Evolutionary conservation across 108 stramenopile genomes (phyloP), one percentile per base, ranked within the genome.

Genomic region (Pseudonitzschia pungens): DNA sequence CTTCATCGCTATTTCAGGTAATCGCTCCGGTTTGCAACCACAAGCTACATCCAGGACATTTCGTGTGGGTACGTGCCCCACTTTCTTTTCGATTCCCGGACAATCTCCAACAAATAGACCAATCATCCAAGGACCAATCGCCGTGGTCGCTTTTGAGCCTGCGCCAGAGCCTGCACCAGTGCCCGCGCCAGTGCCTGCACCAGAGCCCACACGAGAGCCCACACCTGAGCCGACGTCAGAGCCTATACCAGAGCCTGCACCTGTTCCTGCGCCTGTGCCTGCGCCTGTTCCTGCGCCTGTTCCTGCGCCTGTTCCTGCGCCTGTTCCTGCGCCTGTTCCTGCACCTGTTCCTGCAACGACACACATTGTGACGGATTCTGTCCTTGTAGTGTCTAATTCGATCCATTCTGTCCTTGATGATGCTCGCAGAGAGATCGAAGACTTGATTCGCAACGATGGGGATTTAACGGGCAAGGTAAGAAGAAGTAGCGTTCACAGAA

Each of bases 401-500:
- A 67, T 67, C 44, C 18, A n/a, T 45, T 5, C 27, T 28, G 16
- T 67, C 16, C 31, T 67, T 48, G n/a, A 50, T 2, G 66, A 67
- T 18, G 66, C 66, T 48, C 66, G 66, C 22, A 26, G 15, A 24
- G 45, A 67, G 22, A 67, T 67, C 36, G 28, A 40, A 24, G 21
- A 67, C 27, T 48, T 67, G 66, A 67, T 67, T 50, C 45, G 45
- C 12, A 31, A 14, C 36, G 66, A 67, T 40, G 66, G 27, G 22
- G 66, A 67, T 22, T 28, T 67, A 4, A 67, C 36, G 12, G 66
- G 66, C 21, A 65, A 67, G 66, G 66, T 67, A 50, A 32, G 66
- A 26, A n/a, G n/a, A n/a, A n/a, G n/a, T n/a, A n/a, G n/a, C n/a
- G n/a, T n/a, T n/a, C n/a, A n/a, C n/a, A n/a, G n/a, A n/a, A n/a